These are phyloP conservation scores for Leccinum fuscescens DNA, from an alignment of 1,284 basidiomycete genomes.

Conservation along the genomic window DNA sequence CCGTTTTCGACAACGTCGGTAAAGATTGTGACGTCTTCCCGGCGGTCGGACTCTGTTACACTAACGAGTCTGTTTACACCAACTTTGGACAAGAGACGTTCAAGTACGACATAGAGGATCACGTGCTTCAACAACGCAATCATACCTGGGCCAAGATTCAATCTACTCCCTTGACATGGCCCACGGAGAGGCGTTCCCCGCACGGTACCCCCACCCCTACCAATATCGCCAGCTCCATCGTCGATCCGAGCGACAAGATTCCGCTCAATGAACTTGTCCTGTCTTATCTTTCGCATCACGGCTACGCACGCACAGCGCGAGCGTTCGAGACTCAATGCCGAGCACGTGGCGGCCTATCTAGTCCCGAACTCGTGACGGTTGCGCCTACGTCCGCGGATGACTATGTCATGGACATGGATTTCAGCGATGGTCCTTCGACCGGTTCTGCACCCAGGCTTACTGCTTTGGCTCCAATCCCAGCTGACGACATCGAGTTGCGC, in stretches of 20 bases:
- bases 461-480: conserved; percentile 18
- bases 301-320: conserved; percentile 66
- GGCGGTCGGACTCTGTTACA: conserved; percentile 81
- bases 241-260: conserved; percentile 32
- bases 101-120: conserved; percentile 82
- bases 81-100: conserved; percentile 89
- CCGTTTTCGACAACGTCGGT: conserved; percentile 73
- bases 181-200: conserved; percentile 16
- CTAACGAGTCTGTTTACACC: conserved; percentile 67
- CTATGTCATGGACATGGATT: conserved; percentile 47
- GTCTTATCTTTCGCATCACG: conserved; percentile 78
- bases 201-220: conserved; percentile 9
- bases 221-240: conserved; percentile 1
- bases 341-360: conserved; percentile 20
- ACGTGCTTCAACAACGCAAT: conserved; percentile 67
- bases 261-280: conserved; percentile 69
- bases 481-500: conserved; percentile 59
- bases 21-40: conserved; percentile 69
- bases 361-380: conserved; percentile 3
- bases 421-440: conserved; percentile 20
- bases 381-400: conserved; percentile 34
- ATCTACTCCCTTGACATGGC: conserved; percentile 44
- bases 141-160: conserved; percentile 65
- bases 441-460: conserved; percentile 6
- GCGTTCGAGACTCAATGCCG: conserved; percentile 57